A percentile compares a stretch with the other conserved stretches of the same genome.
Evolutionary conservation across 2,329 filamentous ascomycete genomes (phyloP).

Genomic region (Pseudocercospora fijiensis): DNA sequence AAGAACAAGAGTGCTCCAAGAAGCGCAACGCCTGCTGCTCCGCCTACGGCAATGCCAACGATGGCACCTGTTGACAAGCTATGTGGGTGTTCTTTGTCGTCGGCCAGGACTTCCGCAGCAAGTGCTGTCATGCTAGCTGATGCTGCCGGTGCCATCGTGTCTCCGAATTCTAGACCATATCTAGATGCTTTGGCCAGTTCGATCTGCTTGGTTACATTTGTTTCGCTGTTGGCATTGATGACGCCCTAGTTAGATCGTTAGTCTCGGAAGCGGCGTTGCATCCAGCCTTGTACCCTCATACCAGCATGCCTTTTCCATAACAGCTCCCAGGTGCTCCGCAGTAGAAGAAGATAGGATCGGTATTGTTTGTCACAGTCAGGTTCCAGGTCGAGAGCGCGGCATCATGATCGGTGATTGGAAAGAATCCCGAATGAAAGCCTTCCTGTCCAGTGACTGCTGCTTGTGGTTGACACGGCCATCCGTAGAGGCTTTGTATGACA

Average conservation of each 20-base stretch:
- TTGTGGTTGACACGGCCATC: slow-evolving; percentile 44
- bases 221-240: slow-evolving; percentile 59
- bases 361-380: slow-evolving; percentile 55
- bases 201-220: slow-evolving; percentile 34
- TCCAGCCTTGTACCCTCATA: background rate
- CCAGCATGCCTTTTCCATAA: slow-evolving; percentile 64
- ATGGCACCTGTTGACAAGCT: slow-evolving; percentile 44
- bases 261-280: too few relatives aligned
- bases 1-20: slow-evolving; percentile 15
- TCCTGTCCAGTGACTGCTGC: slow-evolving; percentile 26
- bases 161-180: slow-evolving; percentile 42
- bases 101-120: slow-evolving; percentile 22
- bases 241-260: slow-evolving; percentile 49
- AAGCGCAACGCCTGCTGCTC: slow-evolving; percentile 50
- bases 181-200: slow-evolving; percentile 30
- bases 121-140: slow-evolving; percentile 26
- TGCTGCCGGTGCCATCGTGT: slow-evolving; percentile 43
- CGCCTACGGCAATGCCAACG: slow-evolving; percentile 61
- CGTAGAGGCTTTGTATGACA: slow-evolving; percentile 44
- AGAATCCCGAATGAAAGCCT: slow-evolving; percentile 31
- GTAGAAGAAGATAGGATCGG: slow-evolving; percentile 66
- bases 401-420: slow-evolving; percentile 15
- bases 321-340: slow-evolving; percentile 68
- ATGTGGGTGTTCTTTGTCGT: slow-evolving; percentile 12
- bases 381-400: slow-evolving; percentile 33